These are phyloP conservation scores for Yamadazyma siamensis DNA, from an alignment of 1,139 yeast genomes.

Conservation along the genomic window DNA sequence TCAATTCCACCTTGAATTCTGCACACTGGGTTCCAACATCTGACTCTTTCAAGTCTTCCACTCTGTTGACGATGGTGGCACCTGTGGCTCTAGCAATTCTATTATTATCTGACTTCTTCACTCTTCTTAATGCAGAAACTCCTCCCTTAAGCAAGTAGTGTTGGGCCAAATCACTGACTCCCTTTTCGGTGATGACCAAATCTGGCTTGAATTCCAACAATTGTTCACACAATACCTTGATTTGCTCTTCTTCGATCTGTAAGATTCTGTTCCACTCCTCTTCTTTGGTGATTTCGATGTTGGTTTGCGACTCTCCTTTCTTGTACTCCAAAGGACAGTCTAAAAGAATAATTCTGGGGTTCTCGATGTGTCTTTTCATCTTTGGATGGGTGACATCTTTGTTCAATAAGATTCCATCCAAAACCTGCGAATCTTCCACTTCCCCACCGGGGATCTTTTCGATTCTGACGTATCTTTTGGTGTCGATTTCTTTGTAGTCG, in stretches of 20 bases:
- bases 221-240: slow-evolving; percentile 80
- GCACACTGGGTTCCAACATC: slow-evolving; percentile 92
- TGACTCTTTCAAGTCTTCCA: slow-evolving; percentile 87
- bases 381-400: slow-evolving; percentile 98
- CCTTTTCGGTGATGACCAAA: slow-evolving; percentile 95
- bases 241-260: slow-evolving; percentile 98
- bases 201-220: slow-evolving; percentile 86
- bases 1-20: slow-evolving; percentile 84
- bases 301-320: slow-evolving; percentile 98
- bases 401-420: slow-evolving; percentile 90
- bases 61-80: slow-evolving; percentile 93
- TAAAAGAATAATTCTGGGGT: slow-evolving; percentile 82
- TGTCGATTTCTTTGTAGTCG: slow-evolving; percentile 80
- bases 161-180: slow-evolving; percentile 97
- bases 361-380: slow-evolving; percentile 85
- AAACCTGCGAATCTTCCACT: slow-evolving; percentile 79
- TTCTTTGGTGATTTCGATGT: slow-evolving; percentile 94
- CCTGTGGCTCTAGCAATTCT: slow-evolving; percentile 97
- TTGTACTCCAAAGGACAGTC: slow-evolving; percentile 98
- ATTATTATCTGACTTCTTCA: slow-evolving; percentile 92
- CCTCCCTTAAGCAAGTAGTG: slow-evolving; percentile 94
- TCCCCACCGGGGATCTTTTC: slow-evolving; percentile 99
- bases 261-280: slow-evolving; percentile 92
- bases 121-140: slow-evolving; percentile 90
- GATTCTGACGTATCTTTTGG: slow-evolving; percentile 86